Evolutionary conservation across 768 basidiomycete species (phyloP), one percentile per base, ranked within the genome.

Genomic region (Pleurotus salmoneostramineus): DNA sequence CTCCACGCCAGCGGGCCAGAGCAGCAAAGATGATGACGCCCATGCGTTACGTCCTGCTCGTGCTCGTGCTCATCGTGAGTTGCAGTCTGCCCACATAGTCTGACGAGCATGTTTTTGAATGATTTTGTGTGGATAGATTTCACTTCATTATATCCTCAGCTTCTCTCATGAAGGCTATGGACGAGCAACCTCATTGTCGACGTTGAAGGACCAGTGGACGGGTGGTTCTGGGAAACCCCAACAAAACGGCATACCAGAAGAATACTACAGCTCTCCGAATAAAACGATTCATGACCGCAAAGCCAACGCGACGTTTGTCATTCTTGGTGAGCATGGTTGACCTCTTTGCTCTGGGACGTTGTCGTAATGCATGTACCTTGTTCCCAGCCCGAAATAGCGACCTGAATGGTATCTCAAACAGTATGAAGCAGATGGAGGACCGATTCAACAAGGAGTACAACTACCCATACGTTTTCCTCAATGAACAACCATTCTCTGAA

Each of bases 391-490:
- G 86, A 2, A 87, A 88, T 66, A 69, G 76, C 45, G 85, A 87
- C 67, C 66, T 87, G 57, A 74, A 77, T 51, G 83, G 83, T 4
- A 80, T 89, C 54, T 64, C 85, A 42, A 80, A 75, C 61, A 87
- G 84, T 62, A 78, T 91, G 71, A 83, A 87, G 65, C 84, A 88
- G 68, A 80, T 91, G 72, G 96, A 98, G 72, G 88, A 92, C 66
- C 77, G 89, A 42, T 97, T 97, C 77, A 99, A 99, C 78, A 83
- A 84, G 60, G 87, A 88, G 68, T 94, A 87, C 65, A 75, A 73
- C 21, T 95, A 95, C 69, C 89, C 91, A 12, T 95, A 91, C 66
- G 85, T 90, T 42, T 92, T 95, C 71, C 76, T 97, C 56, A 95
- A 95, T 66, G 93, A 97, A 35, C 78, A 85, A 61, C 76, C 78